Base-by-base conservation (phyloP, 192 early-diverging fungal species). In the Mortierella hygrophila region DNA sequence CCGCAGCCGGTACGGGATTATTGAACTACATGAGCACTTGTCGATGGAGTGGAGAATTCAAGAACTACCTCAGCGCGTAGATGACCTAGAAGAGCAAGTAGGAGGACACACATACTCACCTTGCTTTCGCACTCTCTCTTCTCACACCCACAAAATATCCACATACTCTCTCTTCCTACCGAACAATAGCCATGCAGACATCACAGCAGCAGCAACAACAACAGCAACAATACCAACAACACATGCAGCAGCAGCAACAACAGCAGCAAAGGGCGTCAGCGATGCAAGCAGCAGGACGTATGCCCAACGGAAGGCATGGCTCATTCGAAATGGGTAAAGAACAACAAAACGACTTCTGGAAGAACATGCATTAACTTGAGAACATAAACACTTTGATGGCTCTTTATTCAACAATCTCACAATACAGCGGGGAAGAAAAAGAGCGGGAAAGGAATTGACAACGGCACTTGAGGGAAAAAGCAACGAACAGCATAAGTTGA, bases 301-400 rank as follows among this genome's bases (percentile, higher is more conserved):
- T 85, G 78, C 78, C 78, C 32, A 85, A 85, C 37, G 83, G 78
- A 32, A 44, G 83, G 41, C 83, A 85, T 77, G 83, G 83, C 10
- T 85, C 83, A 18, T 85, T 85, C 57, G 83, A 85, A 57, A 85
- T 85, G 83, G 78, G 83, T 85, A 80, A 54, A 71, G 7, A 52
- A 65, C 18, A 16, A 9, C 8, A 26, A 47, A 47, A 18, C 18
- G 20, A 52, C 15, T 52, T 15, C 40, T 63, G 32, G 20, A 9
- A 1, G 26, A 15, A 65, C 29, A 9, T 15, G 8, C 9, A 65
- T 65, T 26, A 2, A 13, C 1, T 20, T 21, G 16, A 6, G 20
- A 16, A 52, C 49, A 52, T 21, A 21, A 52, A 20, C 49, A 20
- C 4, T 13, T 15, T 65, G 60, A 65, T 15, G 60, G 16, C 21